These are phyloP conservation scores for Yamadazyma atlantica DNA, from an alignment of 1,139 yeast genomes.

Conservation along the genomic window DNA sequence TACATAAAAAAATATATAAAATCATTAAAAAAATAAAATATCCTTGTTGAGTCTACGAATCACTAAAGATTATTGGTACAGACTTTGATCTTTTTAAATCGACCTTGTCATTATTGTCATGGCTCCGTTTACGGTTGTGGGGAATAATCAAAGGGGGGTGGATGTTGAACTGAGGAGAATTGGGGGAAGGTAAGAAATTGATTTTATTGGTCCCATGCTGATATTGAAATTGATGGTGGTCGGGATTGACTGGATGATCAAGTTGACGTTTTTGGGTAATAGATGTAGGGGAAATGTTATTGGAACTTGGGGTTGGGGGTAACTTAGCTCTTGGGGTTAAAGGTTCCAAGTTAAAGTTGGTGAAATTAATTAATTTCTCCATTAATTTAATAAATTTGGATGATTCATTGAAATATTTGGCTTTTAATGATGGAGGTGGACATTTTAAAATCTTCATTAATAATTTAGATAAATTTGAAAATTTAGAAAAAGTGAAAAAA, in stretches of 20 bases:
- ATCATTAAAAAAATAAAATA: not conserved
- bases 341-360: slow-evolving; percentile 27
- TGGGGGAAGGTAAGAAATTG: slow-evolving; percentile 18
- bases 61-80: slow-evolving; percentile 16
- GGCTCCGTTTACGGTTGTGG: slow-evolving; percentile 11
- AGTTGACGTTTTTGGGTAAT: slow-evolving; percentile 3
- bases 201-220: slow-evolving; percentile 3
- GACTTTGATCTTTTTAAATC: slow-evolving; percentile 25
- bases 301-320: slow-evolving; percentile 22
- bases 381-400: slow-evolving; percentile 38
- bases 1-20: not conserved
- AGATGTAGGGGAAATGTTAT: slow-evolving; percentile 18
- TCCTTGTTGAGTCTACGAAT: slow-evolving; percentile 2
- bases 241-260: no score
- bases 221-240: not conserved
- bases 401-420: slow-evolving; percentile 40
- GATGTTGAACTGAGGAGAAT: slow-evolving; percentile 13
- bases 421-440: slow-evolving; percentile 46
- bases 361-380: slow-evolving; percentile 35
- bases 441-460: slow-evolving; percentile 42
- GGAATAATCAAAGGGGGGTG: slow-evolving; percentile 20
- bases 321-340: slow-evolving; percentile 13
- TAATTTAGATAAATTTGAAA: slow-evolving; percentile 17
- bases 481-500: slow-evolving; percentile 16
- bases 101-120: slow-evolving; percentile 6